Base-by-base conservation (phyloP, 2,329 filamentous ascomycete genomes). In the Alternaria hordeiaustralica region DNA sequence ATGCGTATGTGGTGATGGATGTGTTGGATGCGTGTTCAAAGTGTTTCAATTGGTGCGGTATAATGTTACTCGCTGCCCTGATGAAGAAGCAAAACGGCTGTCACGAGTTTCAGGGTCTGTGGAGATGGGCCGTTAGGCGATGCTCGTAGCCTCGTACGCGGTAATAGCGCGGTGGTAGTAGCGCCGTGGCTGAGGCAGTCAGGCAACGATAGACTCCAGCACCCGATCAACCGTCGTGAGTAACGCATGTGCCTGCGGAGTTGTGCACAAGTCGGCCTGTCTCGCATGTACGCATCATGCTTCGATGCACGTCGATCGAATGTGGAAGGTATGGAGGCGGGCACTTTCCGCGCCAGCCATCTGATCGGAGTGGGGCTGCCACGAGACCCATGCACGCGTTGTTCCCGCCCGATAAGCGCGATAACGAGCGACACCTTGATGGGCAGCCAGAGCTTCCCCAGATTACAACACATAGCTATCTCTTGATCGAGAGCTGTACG, bases 381-480 rank as follows among this genome's bases (percentile, higher is more conserved):
- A 69, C 66, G 68, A 44, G 68, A 60, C 60, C 58, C 64, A 36
- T 66, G 66, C 68, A 70, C 66, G 66, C 64, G 66, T 55, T 47
- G 54, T 15, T 53, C 49, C 49, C 49, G 28, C 21, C 47, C 56
- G 68, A 70, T 70, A 70, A 70, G 63, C 60, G n/a, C 61, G 66
- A 69, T 69, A 70, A 65, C 47, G 55, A 30, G 28, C 46, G 47
- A 63, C 55, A 69, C 66, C 66, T 20, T 67, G 64, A 64, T 66
- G 66, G 61, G 36, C 58, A 64, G 33, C 43, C 20, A 49, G 53
- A 46, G 44, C 30, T 47, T 55, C 58, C 26, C 62, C 44, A 28
- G 36, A 50, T 59, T 57, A 60, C 57, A 45, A 58, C 55, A 47
- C 30, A 47, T 51, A 46, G 36, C 28, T 41, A 47, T 15, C 46